Evolutionary conservation across 768 basidiomycete species (phyloP).

Genomic region (Leccinellum luteum): DNA sequence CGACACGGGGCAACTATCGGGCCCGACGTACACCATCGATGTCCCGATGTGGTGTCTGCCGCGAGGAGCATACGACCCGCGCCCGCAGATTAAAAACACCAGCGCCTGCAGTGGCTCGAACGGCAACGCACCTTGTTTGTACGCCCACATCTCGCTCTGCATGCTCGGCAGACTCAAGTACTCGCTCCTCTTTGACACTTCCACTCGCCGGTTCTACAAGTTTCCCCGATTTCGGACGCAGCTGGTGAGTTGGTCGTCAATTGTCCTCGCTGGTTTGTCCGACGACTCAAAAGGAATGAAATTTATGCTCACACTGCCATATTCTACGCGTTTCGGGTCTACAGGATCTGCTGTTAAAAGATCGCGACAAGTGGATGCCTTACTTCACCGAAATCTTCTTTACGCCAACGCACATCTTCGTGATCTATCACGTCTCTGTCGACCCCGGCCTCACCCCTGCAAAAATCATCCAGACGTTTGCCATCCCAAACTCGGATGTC

Average conservation of each 20-base stretch:
- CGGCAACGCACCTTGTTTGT: constrained; percentile 7
- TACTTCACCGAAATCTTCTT: constrained; percentile 11
- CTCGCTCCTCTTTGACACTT: constrained; percentile 16
- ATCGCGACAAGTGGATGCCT: constrained; percentile 15
- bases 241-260: background rate
- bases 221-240: constrained; percentile 14
- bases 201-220: constrained; percentile 16
- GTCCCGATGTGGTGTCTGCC: constrained; percentile 14
- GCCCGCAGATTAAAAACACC: constrained; percentile 3
- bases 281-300: no score
- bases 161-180: constrained; percentile 3
- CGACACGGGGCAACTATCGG: no score
- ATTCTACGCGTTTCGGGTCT: no score
- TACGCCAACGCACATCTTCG: constrained; percentile 13
- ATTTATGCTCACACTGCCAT: no score
- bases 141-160: constrained; percentile 14
- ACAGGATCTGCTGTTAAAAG: constrained; percentile 15
- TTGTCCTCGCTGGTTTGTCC: no score
- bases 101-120: no score
- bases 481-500: constrained; percentile 3
- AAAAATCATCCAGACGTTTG: constrained; percentile 19
- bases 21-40: constrained; percentile 6
- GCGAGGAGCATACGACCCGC: constrained; percentile 1
- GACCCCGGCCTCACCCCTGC: constrained; percentile 3
- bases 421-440: constrained; percentile 10